Evolutionary conservation across 768 basidiomycete genomes (phyloP), one percentile per base, ranked within the genome.

Genomic region (Coprinopsis marcescibilis): DNA sequence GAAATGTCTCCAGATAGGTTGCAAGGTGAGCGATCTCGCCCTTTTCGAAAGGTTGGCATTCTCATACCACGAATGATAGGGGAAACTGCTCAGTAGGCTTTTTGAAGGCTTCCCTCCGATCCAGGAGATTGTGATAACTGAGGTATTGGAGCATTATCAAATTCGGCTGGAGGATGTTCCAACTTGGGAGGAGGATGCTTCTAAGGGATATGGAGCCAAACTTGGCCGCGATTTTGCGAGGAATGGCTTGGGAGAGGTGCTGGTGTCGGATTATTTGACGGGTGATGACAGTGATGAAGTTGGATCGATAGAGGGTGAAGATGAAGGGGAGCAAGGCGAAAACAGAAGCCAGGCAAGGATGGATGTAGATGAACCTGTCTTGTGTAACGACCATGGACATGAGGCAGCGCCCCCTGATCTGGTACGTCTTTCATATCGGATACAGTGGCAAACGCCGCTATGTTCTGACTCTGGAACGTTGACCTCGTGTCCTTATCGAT

Each of bases 31-130:
- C 52, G 34, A 19, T 26, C 17, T 19, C 24, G 36, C 21, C 14
- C 43, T 23, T 12, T 15, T 21, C 26, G 11, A 27, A 26, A 43
- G 15, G 35, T 24, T 29, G 43, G 8, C 3, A 36, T 38, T 26
- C 38, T 27, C 48, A 45, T 3, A 46, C 12, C 11, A 41, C 35
- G 27, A 36, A 47, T 39, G 15, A 20, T 47, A 83, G 80, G 86
- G 86, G 15, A 82, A 79, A 62, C 76, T 86, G 48, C 60, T 89
- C 48, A 73, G 76, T 57, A 73, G 66, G 52, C 68, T 89, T 24
- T 68, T 68, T 17, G 78, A 83, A 2, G 55, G 53, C 3, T 72
- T 75, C 57, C 67, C 69, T 10, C 60, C 49, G 38, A 61, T 85
- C 33, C 64, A 67, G 20, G 60, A 66, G 4, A 53, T 57, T 5